Evolutionary conservation across 768 basidiomycete genomes (phyloP).

Genomic region (Pulveroboletus sp.): DNA sequence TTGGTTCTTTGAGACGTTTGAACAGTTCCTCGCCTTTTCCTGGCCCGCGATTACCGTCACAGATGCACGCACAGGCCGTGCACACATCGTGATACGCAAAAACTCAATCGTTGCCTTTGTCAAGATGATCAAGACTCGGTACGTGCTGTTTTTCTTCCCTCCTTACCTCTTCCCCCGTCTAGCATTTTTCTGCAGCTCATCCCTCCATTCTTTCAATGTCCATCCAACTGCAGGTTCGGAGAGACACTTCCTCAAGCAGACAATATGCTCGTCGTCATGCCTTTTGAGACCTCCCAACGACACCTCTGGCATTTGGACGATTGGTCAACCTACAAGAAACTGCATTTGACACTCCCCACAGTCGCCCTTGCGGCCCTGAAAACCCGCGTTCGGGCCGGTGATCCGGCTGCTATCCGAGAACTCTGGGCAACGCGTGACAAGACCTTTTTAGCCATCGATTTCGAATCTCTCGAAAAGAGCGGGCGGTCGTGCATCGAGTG

Average conservation of each 20-base stretch:
- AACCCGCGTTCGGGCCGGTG: slow-evolving; percentile 58
- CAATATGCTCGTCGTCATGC: slow-evolving; percentile 62
- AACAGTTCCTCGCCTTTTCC: slow-evolving; percentile 73
- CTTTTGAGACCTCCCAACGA: slow-evolving; percentile 65
- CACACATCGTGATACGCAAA: slow-evolving; percentile 76
- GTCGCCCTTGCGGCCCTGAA: slow-evolving; percentile 62
- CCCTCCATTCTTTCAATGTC: neutral
- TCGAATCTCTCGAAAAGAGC: slow-evolving; percentile 73
- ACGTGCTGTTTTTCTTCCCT: neutral
- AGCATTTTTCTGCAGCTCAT: neutral
- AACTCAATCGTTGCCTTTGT: slow-evolving; percentile 69
- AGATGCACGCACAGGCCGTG: slow-evolving; percentile 62
- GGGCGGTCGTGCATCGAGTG: slow-evolving; percentile 66
- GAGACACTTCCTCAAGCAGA: slow-evolving; percentile 70
- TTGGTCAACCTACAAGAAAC: slow-evolving; percentile 60
- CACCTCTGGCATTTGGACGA: slow-evolving; percentile 69
- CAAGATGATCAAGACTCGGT: slow-evolving; percentile 85
- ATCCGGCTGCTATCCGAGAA: slow-evolving; percentile 56
- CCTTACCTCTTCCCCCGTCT: neutral
- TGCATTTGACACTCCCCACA: slow-evolving; percentile 67
- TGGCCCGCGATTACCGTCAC: slow-evolving; percentile 82
- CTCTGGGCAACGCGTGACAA: slow-evolving; percentile 69
- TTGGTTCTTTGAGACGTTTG: slow-evolving; percentile 71
- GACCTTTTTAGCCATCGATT: slow-evolving; percentile 71
- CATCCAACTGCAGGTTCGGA: slow-evolving; percentile 46